Conservation (phyloP, 2,329 filamentous ascomycete genomes). For the Biscogniauxia mediterranea region DNA sequence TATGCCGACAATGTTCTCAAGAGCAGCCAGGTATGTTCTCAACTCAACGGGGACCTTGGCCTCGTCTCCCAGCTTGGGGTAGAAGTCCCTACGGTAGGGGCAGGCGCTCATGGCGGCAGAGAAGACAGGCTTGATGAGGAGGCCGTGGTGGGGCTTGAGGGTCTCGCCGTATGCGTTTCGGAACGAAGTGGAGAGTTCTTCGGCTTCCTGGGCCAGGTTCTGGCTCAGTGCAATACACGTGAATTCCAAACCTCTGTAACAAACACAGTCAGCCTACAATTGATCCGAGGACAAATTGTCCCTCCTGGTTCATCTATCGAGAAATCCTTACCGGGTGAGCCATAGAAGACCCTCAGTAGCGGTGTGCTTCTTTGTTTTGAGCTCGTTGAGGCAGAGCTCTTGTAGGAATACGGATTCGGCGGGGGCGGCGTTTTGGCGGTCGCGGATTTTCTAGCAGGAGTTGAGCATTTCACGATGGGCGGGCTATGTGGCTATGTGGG, state of each 20-base stretch:
- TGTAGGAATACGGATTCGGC: slow-evolving; percentile 81
- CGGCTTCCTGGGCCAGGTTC: slow-evolving; percentile 65
- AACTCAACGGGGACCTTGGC: slow-evolving; percentile 64
- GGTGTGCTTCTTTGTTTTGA: slow-evolving; percentile 83
- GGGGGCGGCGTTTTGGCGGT: slow-evolving; percentile 76
- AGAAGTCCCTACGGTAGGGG: slow-evolving; percentile 93
- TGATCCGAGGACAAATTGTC: background rate
- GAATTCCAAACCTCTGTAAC: slow-evolving; percentile 81
- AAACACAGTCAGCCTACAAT: background rate
- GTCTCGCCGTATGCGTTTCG: slow-evolving; percentile 78
- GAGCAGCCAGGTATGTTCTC: slow-evolving; percentile 67
- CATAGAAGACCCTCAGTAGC: slow-evolving; percentile 90
- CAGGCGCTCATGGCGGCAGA: slow-evolving; percentile 88
- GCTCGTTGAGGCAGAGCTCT: slow-evolving; percentile 79
- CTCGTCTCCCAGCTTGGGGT: slow-evolving; percentile 76
- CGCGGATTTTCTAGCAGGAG: slow-evolving; percentile 75
- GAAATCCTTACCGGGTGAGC: slow-evolving; percentile 69
- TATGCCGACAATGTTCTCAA: slow-evolving; percentile 78
- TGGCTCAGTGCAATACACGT: slow-evolving; percentile 79
- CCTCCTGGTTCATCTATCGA: slow-evolving; percentile 1
- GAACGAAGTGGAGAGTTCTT: slow-evolving; percentile 87
- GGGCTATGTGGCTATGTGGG: background rate
- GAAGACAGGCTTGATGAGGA: slow-evolving; percentile 90
- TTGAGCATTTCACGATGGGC: background rate
- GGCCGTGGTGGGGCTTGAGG: slow-evolving; percentile 87